These are phyloP conservation scores for Fusarium armeniacum DNA, from an alignment of 2,329 filamentous ascomycete species.

Conservation along the genomic window DNA sequence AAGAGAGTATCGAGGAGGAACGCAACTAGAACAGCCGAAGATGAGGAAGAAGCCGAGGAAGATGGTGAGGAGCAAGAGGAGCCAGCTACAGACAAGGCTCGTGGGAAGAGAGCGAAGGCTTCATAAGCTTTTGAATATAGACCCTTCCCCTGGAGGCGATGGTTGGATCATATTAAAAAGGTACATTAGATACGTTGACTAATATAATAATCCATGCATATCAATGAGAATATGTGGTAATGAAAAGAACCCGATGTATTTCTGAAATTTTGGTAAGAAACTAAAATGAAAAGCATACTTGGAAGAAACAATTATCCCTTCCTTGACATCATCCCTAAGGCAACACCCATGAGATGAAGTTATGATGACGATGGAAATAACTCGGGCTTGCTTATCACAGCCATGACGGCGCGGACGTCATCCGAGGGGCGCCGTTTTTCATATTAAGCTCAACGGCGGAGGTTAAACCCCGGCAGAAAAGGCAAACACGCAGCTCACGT, in stretches of 20 bases:
- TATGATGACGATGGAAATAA: constrained; percentile 15
- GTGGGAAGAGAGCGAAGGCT: constrained; percentile 42
- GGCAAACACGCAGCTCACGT: constrained; percentile 32
- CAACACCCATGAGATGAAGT: not conserved
- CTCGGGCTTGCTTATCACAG: constrained; percentile 1
- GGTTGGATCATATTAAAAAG: not conserved
- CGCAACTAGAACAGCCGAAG: constrained; percentile 32
- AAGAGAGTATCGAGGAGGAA: constrained; percentile 42
- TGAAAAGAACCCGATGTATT: not conserved
- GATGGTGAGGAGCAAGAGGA: constrained; percentile 33
- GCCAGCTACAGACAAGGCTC: constrained; percentile 9
- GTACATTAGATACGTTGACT: not conserved
- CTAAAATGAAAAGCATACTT: not conserved
- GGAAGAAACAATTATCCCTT: not conserved
- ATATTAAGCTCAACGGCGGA: constrained; percentile 7
- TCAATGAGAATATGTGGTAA: not conserved
- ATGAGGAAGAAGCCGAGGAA: constrained; percentile 36
- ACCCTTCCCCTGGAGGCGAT: not conserved
- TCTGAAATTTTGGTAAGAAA: too few species aligned
- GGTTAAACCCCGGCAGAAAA: constrained; percentile 38
- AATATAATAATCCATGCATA: too few species aligned
- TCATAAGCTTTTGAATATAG: constrained; percentile 16
- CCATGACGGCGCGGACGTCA: constrained; percentile 14
- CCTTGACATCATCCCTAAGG: not conserved
- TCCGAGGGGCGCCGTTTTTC: constrained; percentile 9